Conservation (phyloP, 2,329 filamentous ascomycete genomes). For the Neonectria ditissima region DNA sequence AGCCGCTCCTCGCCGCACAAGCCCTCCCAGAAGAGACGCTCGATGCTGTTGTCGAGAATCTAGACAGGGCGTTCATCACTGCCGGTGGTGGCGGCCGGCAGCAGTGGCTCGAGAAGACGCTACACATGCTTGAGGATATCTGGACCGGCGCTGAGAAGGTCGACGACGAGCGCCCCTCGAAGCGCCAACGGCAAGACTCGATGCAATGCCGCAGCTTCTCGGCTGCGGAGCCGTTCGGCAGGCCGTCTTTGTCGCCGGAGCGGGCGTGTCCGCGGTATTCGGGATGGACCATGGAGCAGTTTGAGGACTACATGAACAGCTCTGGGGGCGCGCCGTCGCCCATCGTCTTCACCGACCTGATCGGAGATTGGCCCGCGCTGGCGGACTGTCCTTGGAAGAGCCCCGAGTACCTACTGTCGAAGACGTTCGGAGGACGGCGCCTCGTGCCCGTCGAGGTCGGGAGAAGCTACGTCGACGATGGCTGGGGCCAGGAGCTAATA, state of each 20-base stretch:
- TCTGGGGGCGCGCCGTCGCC: slow-evolving; percentile 63
- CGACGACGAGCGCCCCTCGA: slow-evolving; percentile 34
- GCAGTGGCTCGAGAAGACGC: slow-evolving; percentile 63
- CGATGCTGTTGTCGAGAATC: slow-evolving; percentile 68
- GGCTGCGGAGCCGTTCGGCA: slow-evolving; percentile 43
- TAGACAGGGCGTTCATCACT: slow-evolving; percentile 84
- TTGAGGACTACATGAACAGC: slow-evolving; percentile 71
- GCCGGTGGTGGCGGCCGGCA: slow-evolving; percentile 70
- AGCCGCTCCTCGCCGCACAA: slow-evolving; percentile 6
- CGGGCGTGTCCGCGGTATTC: slow-evolving; percentile 46
- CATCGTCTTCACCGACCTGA: slow-evolving; percentile 75
- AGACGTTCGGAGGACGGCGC: slow-evolving; percentile 80
- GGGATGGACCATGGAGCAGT: slow-evolving; percentile 66
- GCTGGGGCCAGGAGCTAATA: slow-evolving; percentile 86
- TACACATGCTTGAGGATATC: slow-evolving; percentile 56
- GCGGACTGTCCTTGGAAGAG: slow-evolving; percentile 75
- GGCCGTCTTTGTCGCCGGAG: slow-evolving; percentile 41
- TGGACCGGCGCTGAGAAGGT: slow-evolving; percentile 33
- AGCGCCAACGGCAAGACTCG: slow-evolving; percentile 33
- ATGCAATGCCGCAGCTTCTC: slow-evolving; percentile 40
- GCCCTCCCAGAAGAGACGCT: slow-evolving; percentile 50
- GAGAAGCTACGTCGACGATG: slow-evolving; percentile 85
- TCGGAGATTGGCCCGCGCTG: slow-evolving; percentile 81
- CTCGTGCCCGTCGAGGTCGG: slow-evolving; percentile 90
- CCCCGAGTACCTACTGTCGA: slow-evolving; percentile 78